These are phyloP conservation scores for Ogataea populi-albae DNA, from an alignment of 805 yeast species.

Conservation along the genomic window DNA sequence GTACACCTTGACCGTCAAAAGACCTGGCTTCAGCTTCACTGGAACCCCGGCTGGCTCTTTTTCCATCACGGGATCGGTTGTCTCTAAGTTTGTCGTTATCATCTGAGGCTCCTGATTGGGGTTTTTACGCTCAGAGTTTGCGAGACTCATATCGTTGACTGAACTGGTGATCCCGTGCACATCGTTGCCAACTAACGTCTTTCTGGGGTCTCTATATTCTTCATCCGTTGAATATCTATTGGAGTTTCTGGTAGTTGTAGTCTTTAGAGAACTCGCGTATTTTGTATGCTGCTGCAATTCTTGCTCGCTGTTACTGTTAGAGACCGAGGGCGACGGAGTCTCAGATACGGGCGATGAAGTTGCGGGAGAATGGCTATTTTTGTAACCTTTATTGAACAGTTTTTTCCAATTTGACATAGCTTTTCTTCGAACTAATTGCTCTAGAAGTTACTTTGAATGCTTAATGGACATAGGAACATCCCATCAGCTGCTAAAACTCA, in stretches of 20 bases:
- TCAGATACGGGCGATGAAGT: conserved; percentile 10
- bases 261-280: conserved; percentile 12
- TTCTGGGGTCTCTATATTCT: conserved; percentile 18
- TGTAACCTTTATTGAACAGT: conserved; percentile 25
- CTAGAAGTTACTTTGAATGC: no score
- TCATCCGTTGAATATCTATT: conserved; percentile 13
- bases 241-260: conserved; percentile 4
- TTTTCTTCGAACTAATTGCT: not conserved
- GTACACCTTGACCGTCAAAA: conserved; percentile 74
- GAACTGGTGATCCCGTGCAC: conserved; percentile 13
- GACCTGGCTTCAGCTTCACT: conserved; percentile 51
- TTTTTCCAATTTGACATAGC: conserved; percentile 34
- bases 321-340: conserved; percentile 11
- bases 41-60: conserved; percentile 12
- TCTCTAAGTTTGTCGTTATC: conserved; percentile 27
- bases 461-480: no score
- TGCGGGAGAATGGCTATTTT: conserved; percentile 11
- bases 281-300: conserved; percentile 1
- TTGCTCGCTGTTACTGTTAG: conserved; percentile 3
- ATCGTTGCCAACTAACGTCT: conserved; percentile 22
- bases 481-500: no score
- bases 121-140: no score
- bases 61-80: conserved; percentile 34
- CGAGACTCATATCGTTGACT: conserved; percentile 11
- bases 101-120: conserved; percentile 18